Base-by-base conservation (phyloP, 1,139 yeast genomes). In the Protomyces inouyei region DNA sequence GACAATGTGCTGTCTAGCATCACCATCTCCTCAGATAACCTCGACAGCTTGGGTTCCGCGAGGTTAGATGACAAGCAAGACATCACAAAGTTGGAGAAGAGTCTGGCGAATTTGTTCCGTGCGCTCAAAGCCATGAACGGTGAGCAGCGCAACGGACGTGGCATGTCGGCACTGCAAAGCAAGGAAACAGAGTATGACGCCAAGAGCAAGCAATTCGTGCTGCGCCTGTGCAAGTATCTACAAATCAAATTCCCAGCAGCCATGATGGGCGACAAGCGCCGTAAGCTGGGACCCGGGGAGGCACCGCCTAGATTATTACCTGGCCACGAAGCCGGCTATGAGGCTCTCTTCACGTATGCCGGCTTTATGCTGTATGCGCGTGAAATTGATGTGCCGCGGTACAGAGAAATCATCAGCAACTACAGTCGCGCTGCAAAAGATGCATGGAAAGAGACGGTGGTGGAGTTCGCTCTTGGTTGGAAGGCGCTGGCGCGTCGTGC, bases 351-450 rank as follows among this genome's bases (percentile, higher is more conserved):
- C n/a, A 55, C 51, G 0, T 84, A 85, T 67, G 78, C 87, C 3
- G 87, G 92, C 0, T 74, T 88, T 45, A 79, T 87, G 1, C 80
- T 83, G 51, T 91, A 87, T 71, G 79, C 87, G 43, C 87, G 86
- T 70, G 85, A 84, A 63, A 77, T 85, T n/a, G 74, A 72, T 56
- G 69, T 69, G 9, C 57, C 74, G 1, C 76, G 78, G 8, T 84
- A 79, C 71, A 69, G 73, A 35, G 75, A 76, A 2, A 72, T 85
- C 28, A 68, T 82, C 59, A 67, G 68, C 43, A 67, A 68, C 21
- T 77, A 77, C 61, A 73, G 74, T 55, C 61, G 66, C 8, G 65
- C 66, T 6, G 70, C 72, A 48, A 68, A 70, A 40, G 67, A 68
- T 37, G 70, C 71, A 65, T 76, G 74, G 61, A 70, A 70, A 25